Conservation (phyloP, 2,329 filamentous ascomycete species). For the Simplicillium sp. region DNA sequence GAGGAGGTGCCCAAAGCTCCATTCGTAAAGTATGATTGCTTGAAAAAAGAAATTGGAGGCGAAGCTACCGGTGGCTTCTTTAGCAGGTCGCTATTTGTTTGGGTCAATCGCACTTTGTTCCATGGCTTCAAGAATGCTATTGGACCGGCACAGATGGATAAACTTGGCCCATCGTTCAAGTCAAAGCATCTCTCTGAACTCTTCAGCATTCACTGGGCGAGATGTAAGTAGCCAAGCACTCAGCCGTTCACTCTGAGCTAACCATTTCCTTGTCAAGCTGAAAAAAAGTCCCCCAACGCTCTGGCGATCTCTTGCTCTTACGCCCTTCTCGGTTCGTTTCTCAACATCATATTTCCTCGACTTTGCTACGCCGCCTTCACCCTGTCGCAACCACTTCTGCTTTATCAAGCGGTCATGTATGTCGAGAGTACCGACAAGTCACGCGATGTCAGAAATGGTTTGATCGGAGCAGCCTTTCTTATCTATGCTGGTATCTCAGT, state of each 20-base stretch:
- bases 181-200: too few species aligned
- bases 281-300: not conserved
- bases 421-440: not conserved
- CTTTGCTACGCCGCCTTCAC: constrained; percentile 4
- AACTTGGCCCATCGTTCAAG: constrained; percentile 5
- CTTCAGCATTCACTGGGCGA: too few species aligned
- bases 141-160: constrained; percentile 3
- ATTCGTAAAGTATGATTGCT: constrained; percentile 1
- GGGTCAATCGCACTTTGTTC: constrained; percentile 5
- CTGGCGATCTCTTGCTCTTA: not conserved
- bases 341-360: constrained; percentile 2
- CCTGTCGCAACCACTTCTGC: constrained; percentile 4
- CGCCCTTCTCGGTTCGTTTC: not conserved
- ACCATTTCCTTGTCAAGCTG: not conserved
- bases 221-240: constrained; percentile 4
- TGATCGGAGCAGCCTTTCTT: constrained; percentile 4
- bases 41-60: constrained; percentile 6
- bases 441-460: not conserved
- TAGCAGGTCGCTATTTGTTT: constrained; percentile 4
- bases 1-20: constrained; percentile 21
- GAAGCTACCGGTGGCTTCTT: constrained; percentile 14
- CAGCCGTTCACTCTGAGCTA: constrained; percentile 1
- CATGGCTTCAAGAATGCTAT: constrained; percentile 4
- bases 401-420: constrained; percentile 1
- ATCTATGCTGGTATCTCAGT: constrained; percentile 4